Evolutionary conservation across 2,329 filamentous ascomycete genomes (phyloP).

Genomic region (Diaporthe citri): DNA sequence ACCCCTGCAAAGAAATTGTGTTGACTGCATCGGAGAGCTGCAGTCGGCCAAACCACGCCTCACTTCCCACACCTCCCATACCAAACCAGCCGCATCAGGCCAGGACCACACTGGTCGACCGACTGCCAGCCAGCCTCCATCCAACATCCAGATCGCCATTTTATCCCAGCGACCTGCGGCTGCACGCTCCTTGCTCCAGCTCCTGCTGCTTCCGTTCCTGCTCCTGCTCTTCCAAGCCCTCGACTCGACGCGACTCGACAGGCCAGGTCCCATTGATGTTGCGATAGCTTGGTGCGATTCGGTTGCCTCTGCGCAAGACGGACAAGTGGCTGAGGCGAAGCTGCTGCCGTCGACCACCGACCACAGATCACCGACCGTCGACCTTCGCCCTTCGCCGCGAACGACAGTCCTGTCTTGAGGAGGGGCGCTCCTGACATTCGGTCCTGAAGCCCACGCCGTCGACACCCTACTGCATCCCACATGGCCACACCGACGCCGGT

Average conservation of each 20-base stretch:
- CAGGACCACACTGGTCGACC: conserved; percentile 24
- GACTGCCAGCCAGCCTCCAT: conserved; percentile 28
- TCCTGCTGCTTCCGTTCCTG: not conserved
- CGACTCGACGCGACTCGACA: conserved; percentile 29
- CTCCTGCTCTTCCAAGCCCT: conserved; percentile 29
- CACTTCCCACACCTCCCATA: conserved; percentile 10
- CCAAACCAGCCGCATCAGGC: conserved; percentile 6
- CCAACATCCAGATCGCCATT: not conserved
- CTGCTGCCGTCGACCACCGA: conserved; percentile 17
- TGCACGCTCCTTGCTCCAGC: conserved; percentile 5
- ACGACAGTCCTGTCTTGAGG: not conserved
- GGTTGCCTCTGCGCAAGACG: conserved; percentile 37
- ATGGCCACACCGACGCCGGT: conserved; percentile 77
- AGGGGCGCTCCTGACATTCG: not conserved
- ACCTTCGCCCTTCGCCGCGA: not conserved
- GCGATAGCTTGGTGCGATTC: conserved; percentile 44
- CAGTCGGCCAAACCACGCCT: conserved; percentile 17
- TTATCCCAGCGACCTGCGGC: conserved; percentile 1
- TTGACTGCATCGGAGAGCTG: conserved; percentile 36
- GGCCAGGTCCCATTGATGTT: conserved; percentile 48
- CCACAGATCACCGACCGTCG: not conserved
- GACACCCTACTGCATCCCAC: conserved; percentile 34
- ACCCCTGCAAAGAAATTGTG: conserved; percentile 42
- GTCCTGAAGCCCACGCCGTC: conserved; percentile 13
- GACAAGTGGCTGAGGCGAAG: conserved; percentile 24